Conservation (phyloP, 257 asterid genomes). For the Petunia secreta region DNA sequence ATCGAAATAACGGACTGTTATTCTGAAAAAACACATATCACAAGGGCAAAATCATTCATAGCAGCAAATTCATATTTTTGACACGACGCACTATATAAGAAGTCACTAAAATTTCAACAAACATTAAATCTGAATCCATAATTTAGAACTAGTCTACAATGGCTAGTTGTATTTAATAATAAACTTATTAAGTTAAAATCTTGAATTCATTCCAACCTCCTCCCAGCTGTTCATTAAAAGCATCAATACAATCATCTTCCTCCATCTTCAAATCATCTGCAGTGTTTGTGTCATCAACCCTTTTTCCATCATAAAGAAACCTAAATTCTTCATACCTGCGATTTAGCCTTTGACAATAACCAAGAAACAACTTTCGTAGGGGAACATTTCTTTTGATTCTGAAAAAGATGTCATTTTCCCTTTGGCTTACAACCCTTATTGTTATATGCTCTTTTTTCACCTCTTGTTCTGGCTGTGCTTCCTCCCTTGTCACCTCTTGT, state of each 20-base stretch:
- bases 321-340: background rate
- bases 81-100: too few species aligned
- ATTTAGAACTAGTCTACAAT: background rate
- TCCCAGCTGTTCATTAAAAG: background rate
- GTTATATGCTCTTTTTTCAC: background rate
- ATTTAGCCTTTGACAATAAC: background rate
- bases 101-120: too few species aligned
- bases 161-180: too few species aligned
- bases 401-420: background rate
- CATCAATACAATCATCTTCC: background rate
- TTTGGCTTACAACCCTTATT: background rate
- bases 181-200: too few species aligned
- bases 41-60: too few species aligned
- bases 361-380: background rate
- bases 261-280: constrained; percentile 7
- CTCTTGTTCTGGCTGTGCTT: too few species aligned
- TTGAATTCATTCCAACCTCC: background rate
- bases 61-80: too few species aligned
- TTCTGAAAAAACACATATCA: too few species aligned
- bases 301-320: background rate
- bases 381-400: background rate
- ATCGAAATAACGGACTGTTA: too few species aligned
- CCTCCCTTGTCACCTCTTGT: too few species aligned
- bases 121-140: too few species aligned
- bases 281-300: background rate